Conservation (phyloP, 2,329 filamentous ascomycete genomes). For the Pyrenophora tritici-repentis region DNA sequence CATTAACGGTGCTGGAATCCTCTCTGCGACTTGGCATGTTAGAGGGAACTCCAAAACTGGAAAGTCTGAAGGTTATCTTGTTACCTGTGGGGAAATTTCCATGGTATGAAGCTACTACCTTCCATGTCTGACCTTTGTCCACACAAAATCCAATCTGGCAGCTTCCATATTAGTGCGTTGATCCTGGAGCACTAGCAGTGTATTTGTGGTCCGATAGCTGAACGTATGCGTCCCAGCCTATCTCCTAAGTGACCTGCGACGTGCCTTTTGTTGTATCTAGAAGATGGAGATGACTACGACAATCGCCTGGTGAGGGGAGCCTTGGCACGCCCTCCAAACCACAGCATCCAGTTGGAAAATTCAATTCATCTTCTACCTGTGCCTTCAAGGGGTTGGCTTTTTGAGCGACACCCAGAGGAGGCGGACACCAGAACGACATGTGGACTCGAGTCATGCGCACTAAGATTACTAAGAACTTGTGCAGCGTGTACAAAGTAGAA, state of each 20-base stretch:
- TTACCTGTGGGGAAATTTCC: constrained; percentile 51
- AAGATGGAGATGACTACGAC: constrained; percentile 49
- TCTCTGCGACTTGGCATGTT: constrained; percentile 51
- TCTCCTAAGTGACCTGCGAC: constrained; percentile 46
- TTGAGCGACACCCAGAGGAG: constrained; percentile 49
- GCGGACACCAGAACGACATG: constrained; percentile 49
- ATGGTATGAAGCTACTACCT: constrained; percentile 50
- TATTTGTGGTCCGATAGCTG: constrained; percentile 17
- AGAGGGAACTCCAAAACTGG: constrained; percentile 48
- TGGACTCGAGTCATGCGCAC: constrained; percentile 25
- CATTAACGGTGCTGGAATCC: too few relatives aligned
- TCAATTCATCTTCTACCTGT: constrained; percentile 27
- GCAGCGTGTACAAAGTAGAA: too few relatives aligned
- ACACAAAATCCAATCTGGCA: constrained; percentile 51
- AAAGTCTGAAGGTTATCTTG: constrained; percentile 48
- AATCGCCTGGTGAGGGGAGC: constrained; percentile 36
- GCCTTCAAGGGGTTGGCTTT: constrained; percentile 42
- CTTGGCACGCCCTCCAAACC: constrained; percentile 27
- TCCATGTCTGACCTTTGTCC: constrained; percentile 50
- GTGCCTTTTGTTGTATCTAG: constrained; percentile 48
- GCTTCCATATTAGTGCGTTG: constrained; percentile 47
- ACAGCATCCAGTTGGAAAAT: constrained; percentile 52
- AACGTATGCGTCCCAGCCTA: constrained; percentile 48
- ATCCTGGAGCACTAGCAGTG: constrained; percentile 21
- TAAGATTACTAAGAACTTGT: neutral